Evolutionary conservation across 148 eudicot species (phyloP), one percentile per base, ranked within the genome.

Genomic region (Hydrangea macrophylla): DNA sequence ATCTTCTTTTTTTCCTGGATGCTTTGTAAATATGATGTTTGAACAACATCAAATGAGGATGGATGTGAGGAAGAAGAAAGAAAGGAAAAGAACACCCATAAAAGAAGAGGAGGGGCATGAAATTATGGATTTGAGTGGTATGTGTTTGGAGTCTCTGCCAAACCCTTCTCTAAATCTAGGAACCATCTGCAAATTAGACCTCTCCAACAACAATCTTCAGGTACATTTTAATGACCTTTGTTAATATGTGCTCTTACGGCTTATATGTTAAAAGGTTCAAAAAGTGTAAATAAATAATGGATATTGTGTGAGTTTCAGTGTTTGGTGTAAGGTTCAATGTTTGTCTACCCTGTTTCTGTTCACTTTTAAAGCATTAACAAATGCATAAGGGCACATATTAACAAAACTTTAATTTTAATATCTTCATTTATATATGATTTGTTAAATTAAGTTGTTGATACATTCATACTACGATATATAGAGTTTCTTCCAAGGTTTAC

Each of bases 171-270:
- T 87, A 51, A 90, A 82, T 75, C 58, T 90, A 15, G 85, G 78
- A 15, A 64, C 78, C n/a, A 81, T 90, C 50, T 85, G 88, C 81
- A 90, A 90, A 59, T 83, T 90, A 58, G 82, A 90, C 61, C 78
- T 90, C 69, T 90, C 96, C 80, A 87, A 84, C 50, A 90, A 90
- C 66, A 78, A 90, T 68, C 83, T 90, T 37, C 81, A 85, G 96
- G 90, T 83, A 83, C 6, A 10, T 69, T 39, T 18, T 25, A 8
- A 53, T 53, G n/a, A 5, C 6, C 22, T 9, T 9, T 53, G 22
- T 53, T 53, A 5, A n/a, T 4, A 53, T 53, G 11, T 7, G 6
- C 9, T 18, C n/a, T n/a, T n/a, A n/a, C n/a, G n/a, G n/a, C n/a
- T n/a, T n/a, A n/a, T n/a, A n/a, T n/a, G n/a, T n/a, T n/a, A n/a